These are phyloP conservation scores for Pseudogymnoascus sp. DNA, from an alignment of 2,329 filamentous ascomycete genomes.

Conservation along the genomic window DNA sequence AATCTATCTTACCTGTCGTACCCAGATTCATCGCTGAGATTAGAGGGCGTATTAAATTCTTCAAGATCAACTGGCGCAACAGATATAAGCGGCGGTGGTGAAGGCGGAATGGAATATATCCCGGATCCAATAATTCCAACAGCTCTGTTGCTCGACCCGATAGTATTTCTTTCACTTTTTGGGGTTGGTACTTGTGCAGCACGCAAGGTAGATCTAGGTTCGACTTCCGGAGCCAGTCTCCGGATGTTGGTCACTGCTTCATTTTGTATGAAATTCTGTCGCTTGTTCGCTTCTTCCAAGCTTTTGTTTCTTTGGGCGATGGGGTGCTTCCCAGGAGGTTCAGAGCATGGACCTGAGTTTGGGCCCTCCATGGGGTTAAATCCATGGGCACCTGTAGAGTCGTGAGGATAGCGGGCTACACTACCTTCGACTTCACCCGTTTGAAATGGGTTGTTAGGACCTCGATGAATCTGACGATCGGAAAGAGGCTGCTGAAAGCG, in stretches of 20 bases:
- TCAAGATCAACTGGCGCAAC: background rate
- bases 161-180: background rate
- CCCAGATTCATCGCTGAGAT: background rate
- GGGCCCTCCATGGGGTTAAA: no score
- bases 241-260: background rate
- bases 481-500: background rate
- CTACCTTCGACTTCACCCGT: background rate
- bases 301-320: no score
- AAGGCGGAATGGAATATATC: background rate
- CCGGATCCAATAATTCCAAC: background rate
- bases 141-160: background rate
- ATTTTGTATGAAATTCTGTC: background rate
- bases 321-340: background rate
- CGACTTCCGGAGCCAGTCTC: background rate
- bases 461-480: background rate
- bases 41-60: background rate
- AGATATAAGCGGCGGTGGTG: background rate
- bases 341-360: background rate
- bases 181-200: background rate
- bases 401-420: background rate
- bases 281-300: background rate
- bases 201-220: background rate
- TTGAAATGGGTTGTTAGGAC: background rate
- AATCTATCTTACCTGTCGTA: background rate
- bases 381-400: background rate